phyloP scores from a whole-genome alignment of 2,329 filamentous ascomycete species.

The Neophaeococcomyces aloes region DNA sequence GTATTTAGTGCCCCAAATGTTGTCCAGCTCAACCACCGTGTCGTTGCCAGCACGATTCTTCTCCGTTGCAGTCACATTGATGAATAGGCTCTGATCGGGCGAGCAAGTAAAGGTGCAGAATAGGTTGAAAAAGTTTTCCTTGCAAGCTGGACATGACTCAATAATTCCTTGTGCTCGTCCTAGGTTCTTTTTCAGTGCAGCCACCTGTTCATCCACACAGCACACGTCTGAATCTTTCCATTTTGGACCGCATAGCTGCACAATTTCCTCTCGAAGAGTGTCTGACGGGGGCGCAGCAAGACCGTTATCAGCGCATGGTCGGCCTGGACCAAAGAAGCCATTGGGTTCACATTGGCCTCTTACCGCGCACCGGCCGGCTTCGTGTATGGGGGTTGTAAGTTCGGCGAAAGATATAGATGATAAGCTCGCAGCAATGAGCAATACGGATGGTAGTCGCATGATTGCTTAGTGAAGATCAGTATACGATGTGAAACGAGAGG shows the following conservation, averaged over 20 bases:
- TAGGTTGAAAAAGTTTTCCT: slow-evolving; percentile 95
- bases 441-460: slow-evolving; percentile 1
- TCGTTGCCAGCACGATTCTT: slow-evolving; percentile 43
- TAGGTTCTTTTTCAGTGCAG: slow-evolving; percentile 70
- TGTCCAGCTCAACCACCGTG: slow-evolving; percentile 81
- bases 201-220: slow-evolving; percentile 73
- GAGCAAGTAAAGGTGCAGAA: slow-evolving; percentile 99
- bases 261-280: slow-evolving; percentile 62
- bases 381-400: slow-evolving; percentile 50
- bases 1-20: slow-evolving; percentile 74
- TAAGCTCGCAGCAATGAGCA: neutral
- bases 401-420: slow-evolving; percentile 1
- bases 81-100: slow-evolving; percentile 85
- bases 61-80: slow-evolving; percentile 75
- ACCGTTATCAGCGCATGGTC: slow-evolving; percentile 89
- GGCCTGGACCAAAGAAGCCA: slow-evolving; percentile 75
- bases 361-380: slow-evolving; percentile 79
- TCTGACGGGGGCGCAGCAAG: slow-evolving; percentile 63
- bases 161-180: slow-evolving; percentile 81
- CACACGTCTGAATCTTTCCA: slow-evolving; percentile 80
- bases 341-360: slow-evolving; percentile 86
- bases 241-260: slow-evolving; percentile 74
- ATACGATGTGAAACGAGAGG: neutral
- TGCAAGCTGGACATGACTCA: slow-evolving; percentile 89
- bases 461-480: neutral